Evolutionary conservation across 2,329 filamentous ascomycete genomes (phyloP).

Genomic region (Nemania sp.): DNA sequence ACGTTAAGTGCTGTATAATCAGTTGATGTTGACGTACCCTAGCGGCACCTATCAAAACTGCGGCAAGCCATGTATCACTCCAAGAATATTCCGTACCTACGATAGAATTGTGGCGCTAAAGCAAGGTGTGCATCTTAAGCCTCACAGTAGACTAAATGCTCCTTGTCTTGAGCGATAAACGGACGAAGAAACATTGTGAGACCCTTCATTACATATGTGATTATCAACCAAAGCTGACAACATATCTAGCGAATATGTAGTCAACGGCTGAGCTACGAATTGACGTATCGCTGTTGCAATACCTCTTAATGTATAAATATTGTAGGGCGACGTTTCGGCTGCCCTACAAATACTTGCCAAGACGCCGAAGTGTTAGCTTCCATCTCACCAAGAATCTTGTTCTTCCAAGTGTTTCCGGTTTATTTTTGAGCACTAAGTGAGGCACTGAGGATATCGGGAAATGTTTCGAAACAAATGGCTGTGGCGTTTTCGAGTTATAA

Average conservation of each 20-base stretch:
- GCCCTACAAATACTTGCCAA: background rate
- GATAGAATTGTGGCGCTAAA: constrained; percentile 11
- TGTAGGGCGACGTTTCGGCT: background rate
- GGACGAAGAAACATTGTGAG: constrained; percentile 19
- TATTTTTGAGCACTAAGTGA: too few relatives aligned
- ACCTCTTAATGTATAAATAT: background rate
- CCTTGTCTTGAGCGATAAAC: constrained; percentile 7
- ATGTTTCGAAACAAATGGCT: background rate
- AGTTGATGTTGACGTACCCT: constrained; percentile 44
- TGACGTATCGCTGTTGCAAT: background rate
- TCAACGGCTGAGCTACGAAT: background rate
- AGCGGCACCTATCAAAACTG: constrained; percentile 34
- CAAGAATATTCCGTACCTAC: too few relatives aligned
- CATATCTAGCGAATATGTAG: background rate
- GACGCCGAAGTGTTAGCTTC: background rate
- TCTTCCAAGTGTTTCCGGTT: too few relatives aligned
- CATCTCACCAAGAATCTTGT: too few relatives aligned
- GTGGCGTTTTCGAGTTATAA: constrained; percentile 15
- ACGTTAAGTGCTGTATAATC: constrained; percentile 45
- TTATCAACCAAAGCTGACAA: constrained; percentile 11
- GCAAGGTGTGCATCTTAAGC: background rate
- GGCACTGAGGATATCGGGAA: background rate
- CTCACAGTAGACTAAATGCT: constrained; percentile 12
- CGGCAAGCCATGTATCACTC: constrained; percentile 43
- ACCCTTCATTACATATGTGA: background rate